phyloP scores from a whole-genome alignment of 306 rosid species.

The Corylus heterophylla region DNA sequence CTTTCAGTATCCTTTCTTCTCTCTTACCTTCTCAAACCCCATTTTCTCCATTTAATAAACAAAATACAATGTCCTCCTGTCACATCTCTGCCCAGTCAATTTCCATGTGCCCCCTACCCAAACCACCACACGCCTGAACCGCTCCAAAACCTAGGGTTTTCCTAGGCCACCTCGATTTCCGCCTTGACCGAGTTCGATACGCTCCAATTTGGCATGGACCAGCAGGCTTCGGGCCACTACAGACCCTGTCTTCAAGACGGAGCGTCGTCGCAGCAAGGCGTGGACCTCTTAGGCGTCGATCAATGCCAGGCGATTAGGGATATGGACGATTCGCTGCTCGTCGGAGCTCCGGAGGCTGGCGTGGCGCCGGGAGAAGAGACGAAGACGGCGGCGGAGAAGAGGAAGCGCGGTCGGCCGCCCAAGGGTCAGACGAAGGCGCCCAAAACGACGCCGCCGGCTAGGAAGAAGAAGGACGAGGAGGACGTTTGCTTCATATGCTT shows the following conservation, averaged over 20 bases:
- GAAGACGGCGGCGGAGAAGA: conserved; percentile 34
- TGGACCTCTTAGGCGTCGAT: conserved; percentile 30
- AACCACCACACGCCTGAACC: conserved; percentile 36
- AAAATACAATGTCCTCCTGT: conserved; percentile 16
- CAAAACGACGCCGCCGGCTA: conserved; percentile 36
- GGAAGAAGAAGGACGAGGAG: conserved; percentile 63
- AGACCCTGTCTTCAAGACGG: conserved; percentile 15
- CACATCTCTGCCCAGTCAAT: conserved; percentile 47
- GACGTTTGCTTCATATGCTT: conserved; percentile 97
- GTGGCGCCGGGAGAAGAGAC: conserved; percentile 26
- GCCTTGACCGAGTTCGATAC: background rate
- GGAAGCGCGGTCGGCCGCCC: conserved; percentile 84
- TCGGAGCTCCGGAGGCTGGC: conserved; percentile 32
- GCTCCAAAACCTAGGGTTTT: conserved; percentile 53
- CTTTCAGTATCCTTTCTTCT: conserved; percentile 6
- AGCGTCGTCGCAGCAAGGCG: background rate
- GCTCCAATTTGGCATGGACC: conserved; percentile 20
- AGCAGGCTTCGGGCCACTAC: background rate
- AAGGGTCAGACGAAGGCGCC: conserved; percentile 39
- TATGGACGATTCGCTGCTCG: conserved; percentile 37
- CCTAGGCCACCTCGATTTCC: background rate
- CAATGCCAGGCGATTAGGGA: conserved; percentile 30
- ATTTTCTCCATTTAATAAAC: background rate
- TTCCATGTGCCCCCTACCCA: conserved; percentile 46
- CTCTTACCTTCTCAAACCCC: background rate